A percentile compares a stretch with the other conserved stretches of the same genome.
These are phyloP conservation scores for Sclerotinia trifoliorum DNA, from an alignment of 2,329 filamentous ascomycete species.

Conservation along the genomic window DNA sequence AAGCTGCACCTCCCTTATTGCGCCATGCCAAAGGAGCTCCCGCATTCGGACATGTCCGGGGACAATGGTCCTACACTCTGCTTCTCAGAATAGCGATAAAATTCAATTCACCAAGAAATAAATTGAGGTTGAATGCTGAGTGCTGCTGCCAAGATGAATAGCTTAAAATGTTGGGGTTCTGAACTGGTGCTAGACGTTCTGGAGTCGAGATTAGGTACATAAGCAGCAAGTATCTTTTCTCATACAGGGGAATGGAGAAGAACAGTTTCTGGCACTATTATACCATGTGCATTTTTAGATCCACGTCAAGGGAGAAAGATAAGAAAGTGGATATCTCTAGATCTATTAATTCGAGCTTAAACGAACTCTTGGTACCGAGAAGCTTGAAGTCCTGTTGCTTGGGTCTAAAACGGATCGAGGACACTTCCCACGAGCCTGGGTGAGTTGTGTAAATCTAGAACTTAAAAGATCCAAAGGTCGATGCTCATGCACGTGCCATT, in stretches of 20 bases:
- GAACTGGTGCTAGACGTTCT: background rate
- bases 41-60: background rate
- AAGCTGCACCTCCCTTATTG: background rate
- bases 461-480: background rate
- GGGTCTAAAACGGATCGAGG: background rate
- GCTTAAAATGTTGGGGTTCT: constrained; percentile 5
- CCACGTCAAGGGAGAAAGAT: background rate
- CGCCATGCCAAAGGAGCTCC: background rate
- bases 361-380: background rate
- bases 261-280: no score
- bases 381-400: background rate
- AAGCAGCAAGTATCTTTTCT: background rate
- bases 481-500: background rate
- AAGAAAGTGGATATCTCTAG: constrained; percentile 3
- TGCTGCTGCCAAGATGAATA: constrained; percentile 4
- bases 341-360: background rate
- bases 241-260: background rate
- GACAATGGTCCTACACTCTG: background rate
- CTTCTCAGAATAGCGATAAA: background rate
- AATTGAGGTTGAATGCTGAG: background rate
- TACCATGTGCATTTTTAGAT: background rate
- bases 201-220: background rate
- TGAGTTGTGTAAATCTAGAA: constrained; percentile 10
- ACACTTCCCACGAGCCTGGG: background rate
- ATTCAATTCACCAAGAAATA: background rate